Evolutionary conservation across 225 moss, liverwort and hornwort genomes (phyloP), one percentile per base, ranked within the genome.

Genomic region (Asterella californica): DNA sequence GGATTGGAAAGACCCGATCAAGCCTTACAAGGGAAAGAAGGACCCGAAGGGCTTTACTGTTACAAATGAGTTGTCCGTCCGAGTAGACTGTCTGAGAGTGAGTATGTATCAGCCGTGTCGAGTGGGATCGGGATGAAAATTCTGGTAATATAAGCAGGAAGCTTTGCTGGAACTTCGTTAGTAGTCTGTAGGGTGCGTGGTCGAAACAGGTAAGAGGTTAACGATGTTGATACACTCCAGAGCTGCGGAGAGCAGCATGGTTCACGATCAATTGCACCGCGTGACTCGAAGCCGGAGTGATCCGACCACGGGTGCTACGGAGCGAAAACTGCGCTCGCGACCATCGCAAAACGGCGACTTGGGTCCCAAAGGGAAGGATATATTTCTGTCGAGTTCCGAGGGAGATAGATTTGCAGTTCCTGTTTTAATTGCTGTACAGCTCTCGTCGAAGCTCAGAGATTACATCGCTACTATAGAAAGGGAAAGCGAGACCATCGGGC

Each of bases 341-440:
- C 37, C 50, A 1, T 70, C 79, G 33, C 67, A 70, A 1, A 70
- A 54, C 24, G 6, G 24, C 24, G 50, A 52, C 37, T 22, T 78
- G 0, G 86, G 83, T 14, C 76, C 83, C 15, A 64, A 66, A 60
- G 71, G 79, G 45, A 79, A 79, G 32, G 83, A 87, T 33, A 83
- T 87, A 25, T 81, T 76, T 38, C 55, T 87, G 32, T 62, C 74
- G 55, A 87, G 86, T 75, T 22, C 34, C 25, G 83, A 87, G 29
- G 86, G 86, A 37, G 76, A 83, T 15, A 65, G 65, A 2, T 81
- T 81, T 36, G 57, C 81, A 22, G 66, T 87, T 12, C 83, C 86
- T 14, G 78, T 87, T 32, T 70, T 83, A 15, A 72, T 87, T 53
- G 86, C 83, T 22, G 86, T 79, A 65, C 86, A 87, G 50, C 70